Conservation (phyloP, 208 protist genomes). For the Leishmania gerbilli region DNA sequence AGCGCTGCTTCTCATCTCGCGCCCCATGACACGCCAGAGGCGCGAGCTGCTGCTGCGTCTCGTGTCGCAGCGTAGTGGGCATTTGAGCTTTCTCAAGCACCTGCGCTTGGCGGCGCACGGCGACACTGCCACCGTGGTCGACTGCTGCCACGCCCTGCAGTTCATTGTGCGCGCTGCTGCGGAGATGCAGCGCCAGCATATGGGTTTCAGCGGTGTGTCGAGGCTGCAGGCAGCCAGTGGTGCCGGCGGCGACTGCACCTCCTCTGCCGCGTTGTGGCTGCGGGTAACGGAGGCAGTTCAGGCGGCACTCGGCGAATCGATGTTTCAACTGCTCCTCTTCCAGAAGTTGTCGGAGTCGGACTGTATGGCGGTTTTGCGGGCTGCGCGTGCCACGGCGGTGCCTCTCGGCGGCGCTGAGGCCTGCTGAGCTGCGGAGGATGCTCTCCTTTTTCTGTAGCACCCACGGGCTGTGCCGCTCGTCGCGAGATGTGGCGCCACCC, state of each 20-base stretch:
- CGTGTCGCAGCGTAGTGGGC: constrained; percentile 58
- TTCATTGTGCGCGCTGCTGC: constrained; percentile 55
- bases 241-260: neutral
- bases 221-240: neutral
- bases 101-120: constrained; percentile 61
- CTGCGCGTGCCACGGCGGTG: constrained; percentile 37
- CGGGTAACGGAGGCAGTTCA: constrained; percentile 62
- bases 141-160: constrained; percentile 75
- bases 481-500: neutral
- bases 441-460: neutral
- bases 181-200: constrained; percentile 34
- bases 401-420: neutral
- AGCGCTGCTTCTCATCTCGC: constrained; percentile 64
- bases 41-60: constrained; percentile 48
- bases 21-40: constrained; percentile 48
- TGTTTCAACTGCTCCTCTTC: constrained; percentile 68
- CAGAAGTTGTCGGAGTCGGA: constrained; percentile 75
- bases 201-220: neutral
- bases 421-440: neutral
- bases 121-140: constrained; percentile 56
- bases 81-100: constrained; percentile 82
- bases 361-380: constrained; percentile 55
- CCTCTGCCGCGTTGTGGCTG: constrained; percentile 31
- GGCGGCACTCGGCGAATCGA: constrained; percentile 51
- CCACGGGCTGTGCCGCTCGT: neutral